Evolutionary conservation across 371 early-diverging fungal genomes (phyloP), one percentile per base, ranked within the genome.

Genomic region (Haplosporangium sp.): DNA sequence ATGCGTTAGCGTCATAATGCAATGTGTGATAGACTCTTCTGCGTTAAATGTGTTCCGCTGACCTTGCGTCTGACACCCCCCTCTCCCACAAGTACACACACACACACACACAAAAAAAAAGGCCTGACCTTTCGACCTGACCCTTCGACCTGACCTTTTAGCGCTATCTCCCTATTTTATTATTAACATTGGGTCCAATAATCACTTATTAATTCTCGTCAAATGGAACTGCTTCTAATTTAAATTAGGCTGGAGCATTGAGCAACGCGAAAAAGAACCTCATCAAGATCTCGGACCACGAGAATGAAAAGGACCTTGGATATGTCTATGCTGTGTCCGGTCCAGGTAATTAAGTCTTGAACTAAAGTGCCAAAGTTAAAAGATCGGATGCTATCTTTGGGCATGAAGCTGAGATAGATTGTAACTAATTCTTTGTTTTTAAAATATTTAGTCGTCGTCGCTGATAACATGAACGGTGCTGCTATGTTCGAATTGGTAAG

Each of bases 401-500:
- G 27, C 27, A 27, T 27, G 27, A 27, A 27, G 27, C 27, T 34
- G 17, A 48, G 35, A 40, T n/a, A 20, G 52, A 63, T 50, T 38
- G 37, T 17, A 2, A n/a, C 20, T 56, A 19, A 27, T 20, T 60
- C 19, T 57, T 9, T 57, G 7, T 57, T 9, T 57, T 19, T 20
- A 34, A 39, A 10, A 48, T 17, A 19, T 10, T 56, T 78, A 94
- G 99, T 99, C 74, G 99, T 99, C 57, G 89, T 99, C 20, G 99
- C 99, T 44, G 98, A 97, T 82, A 94, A 95, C 77, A 99, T 99
- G 99, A 88, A 89, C 70, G 99, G 99, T 62, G 96, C 96, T 64
- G 98, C 99, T 70, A 99, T 99, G 99, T 95, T 95, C 88, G 99
- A 99, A 89, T 89, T 99, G 87, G 99, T 99, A 87, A 34, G 84